Percentiles rank a stretch among this genome's conserved stretches.
These are phyloP conservation scores for Oehlia diaphana DNA, from an alignment of 192 early-diverging fungal genomes.

Conservation along the genomic window DNA sequence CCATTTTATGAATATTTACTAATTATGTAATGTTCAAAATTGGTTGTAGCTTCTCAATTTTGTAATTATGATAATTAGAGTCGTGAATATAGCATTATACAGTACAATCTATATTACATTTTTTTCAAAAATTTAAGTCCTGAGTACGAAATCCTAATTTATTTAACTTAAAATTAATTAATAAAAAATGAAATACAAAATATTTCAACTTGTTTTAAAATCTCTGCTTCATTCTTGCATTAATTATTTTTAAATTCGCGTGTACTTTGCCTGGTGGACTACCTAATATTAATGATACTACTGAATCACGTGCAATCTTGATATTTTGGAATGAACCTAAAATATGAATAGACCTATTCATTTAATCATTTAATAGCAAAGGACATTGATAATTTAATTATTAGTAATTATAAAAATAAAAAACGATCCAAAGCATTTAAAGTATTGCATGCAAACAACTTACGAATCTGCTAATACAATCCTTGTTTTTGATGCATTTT, in stretches of 20 bases:
- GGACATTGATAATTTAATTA: not conserved
- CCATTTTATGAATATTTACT: no score
- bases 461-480: constrained; percentile 95
- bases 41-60: no score
- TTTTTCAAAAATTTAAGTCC: no score
- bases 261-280: constrained; percentile 97
- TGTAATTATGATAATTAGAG: no score
- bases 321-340: constrained; percentile 97
- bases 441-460: constrained; percentile 20
- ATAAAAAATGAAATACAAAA: not conserved
- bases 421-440: not conserved
- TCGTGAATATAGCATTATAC: no score
- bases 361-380: not conserved
- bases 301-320: constrained; percentile 91
- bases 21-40: no score
- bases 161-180: no score
- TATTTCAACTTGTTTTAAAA: constrained; percentile 55
- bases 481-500: constrained; percentile 94
- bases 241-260: constrained; percentile 81
- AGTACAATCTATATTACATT: no score
- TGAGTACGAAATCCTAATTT: no score
- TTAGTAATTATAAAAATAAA: not conserved
- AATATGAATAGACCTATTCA: constrained; percentile 83
- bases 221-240: constrained; percentile 91
- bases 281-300: constrained; percentile 89